phyloP scores from a whole-genome alignment of 176 grass and related monocot species.

The Musa schizocarpa region DNA sequence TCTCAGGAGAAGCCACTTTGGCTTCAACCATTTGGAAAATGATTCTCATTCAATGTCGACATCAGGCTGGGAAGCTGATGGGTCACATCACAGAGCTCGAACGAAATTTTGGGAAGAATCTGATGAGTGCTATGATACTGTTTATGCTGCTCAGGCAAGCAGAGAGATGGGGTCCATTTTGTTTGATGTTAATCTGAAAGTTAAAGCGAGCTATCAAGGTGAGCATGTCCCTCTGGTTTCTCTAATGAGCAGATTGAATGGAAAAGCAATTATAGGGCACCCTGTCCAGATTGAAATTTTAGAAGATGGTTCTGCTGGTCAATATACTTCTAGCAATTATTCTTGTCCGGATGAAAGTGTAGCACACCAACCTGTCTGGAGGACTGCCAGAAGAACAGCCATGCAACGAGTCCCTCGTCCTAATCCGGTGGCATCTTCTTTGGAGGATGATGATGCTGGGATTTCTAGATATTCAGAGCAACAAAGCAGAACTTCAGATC shows the following conservation, averaged over 20 bases:
- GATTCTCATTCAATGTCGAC: conserved; percentile 37
- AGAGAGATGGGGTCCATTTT: conserved; percentile 37
- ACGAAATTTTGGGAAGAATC: conserved; percentile 37
- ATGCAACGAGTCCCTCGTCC: conserved; percentile 79
- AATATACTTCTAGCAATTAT: conserved; percentile 33
- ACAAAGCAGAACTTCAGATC: conserved; percentile 37
- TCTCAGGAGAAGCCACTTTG: conserved; percentile 35
- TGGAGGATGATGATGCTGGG: conserved; percentile 44
- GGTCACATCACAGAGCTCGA: conserved; percentile 19
- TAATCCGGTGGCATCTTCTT: conserved; percentile 38
- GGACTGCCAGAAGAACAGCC: conserved; percentile 67
- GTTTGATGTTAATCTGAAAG: conserved; percentile 73
- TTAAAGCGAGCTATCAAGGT: conserved; percentile 90
- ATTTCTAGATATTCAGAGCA: conserved; percentile 27
- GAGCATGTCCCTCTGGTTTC: conserved; percentile 94
- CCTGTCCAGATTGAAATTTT: conserved; percentile 94
- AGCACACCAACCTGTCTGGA: conserved; percentile 56
- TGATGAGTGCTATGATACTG: conserved; percentile 30
- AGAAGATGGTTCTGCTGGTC: conserved; percentile 55
- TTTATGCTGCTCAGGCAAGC: conserved; percentile 27
- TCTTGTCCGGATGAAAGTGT: conserved; percentile 40
- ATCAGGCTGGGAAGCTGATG: conserved; percentile 29
- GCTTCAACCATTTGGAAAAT: conserved; percentile 40
- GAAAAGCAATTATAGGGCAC: conserved; percentile 92
- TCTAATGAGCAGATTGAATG: conserved; percentile 95